Evolutionary conservation across 1,284 basidiomycete species (phyloP), one percentile per base, ranked within the genome.

Genomic region (Melampsora americana): DNA sequence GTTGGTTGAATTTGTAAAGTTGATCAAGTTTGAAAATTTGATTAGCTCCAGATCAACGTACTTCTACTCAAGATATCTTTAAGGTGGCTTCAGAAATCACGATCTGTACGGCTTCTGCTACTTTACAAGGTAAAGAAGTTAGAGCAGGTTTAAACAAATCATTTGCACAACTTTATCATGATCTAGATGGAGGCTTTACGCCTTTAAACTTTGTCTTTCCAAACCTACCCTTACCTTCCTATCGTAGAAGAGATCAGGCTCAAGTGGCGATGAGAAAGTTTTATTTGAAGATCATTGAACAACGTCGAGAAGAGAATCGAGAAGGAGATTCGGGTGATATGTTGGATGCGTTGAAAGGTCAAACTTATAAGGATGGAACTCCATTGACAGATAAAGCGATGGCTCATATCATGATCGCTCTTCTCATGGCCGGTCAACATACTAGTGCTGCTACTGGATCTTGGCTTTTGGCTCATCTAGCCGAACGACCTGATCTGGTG

Each of bases 181-280:
- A 95, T 83, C 87, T 99, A 79, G 95, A 99, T 83, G 92, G 92
- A 77, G 84, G 83, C 1, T 84, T 84, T 75, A 84, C 82, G 1
- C 83, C 83, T 16, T 26, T 80, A 4, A 82, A 98, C 85, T 95
- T 96, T 85, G 86, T 97, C 84, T 94, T 98, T 85, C 92, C 94
- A 69, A 93, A 92, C 82, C 85, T 99, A 78, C 96, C 96, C 26
- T 85, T 99, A 78, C 90, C 92, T 59, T 92, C 89, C 80, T 97
- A 99, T 85, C 87, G 89, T 77, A 87, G 87, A 82, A 88, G 96
- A 61, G 96, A 99, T 82, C 85, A 85, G 48, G 96, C 96, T 1
- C 95, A 99, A 81, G 87, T 89, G 84, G 92, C 92, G 82, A 96
- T 99, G 92, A 90, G 90, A 81, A 88, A 92, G 66, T 98, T 98